phyloP scores from a whole-genome alignment of 768 basidiomycete genomes.

The Calocera cornea region DNA sequence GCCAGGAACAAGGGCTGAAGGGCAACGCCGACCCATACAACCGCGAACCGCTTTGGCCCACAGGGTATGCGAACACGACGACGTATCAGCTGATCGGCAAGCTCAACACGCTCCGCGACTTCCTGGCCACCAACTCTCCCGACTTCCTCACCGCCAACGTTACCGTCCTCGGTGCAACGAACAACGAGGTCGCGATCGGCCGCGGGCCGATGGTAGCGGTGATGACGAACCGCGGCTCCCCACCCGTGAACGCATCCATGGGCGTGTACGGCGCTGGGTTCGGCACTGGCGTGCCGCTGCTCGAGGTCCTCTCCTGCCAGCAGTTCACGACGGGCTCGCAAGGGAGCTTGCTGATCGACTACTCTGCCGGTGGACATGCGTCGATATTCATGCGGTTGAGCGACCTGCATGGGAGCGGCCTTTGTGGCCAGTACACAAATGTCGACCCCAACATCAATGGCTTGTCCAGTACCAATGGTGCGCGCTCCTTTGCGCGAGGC shows the following conservation, averaged over 20 bases:
- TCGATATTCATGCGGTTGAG: neutral
- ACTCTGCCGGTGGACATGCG: neutral
- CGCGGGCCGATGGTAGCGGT: conserved; percentile 12
- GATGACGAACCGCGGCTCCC: conserved; percentile 7
- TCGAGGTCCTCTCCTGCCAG: neutral
- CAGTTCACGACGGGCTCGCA: neutral
- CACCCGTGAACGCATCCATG: conserved; percentile 1
- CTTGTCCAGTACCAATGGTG: neutral
- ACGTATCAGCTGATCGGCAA: conserved; percentile 44
- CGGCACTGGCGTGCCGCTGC: neutral
- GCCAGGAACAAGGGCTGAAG: conserved; percentile 59
- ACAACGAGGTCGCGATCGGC: conserved; percentile 11
- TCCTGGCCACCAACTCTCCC: conserved; percentile 4
- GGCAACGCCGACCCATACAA: conserved; percentile 61
- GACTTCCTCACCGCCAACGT: conserved; percentile 9
- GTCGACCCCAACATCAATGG: neutral
- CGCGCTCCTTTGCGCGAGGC: too few relatives aligned
- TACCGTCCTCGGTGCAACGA: conserved; percentile 6
- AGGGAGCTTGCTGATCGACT: neutral
- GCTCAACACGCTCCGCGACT: conserved; percentile 39
- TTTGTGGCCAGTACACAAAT: neutral
- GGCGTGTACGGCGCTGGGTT: neutral
- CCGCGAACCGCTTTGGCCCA: conserved; percentile 64
- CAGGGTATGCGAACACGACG: conserved; percentile 45
- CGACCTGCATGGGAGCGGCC: neutral